Evolutionary conservation across 2,329 filamentous ascomycete genomes (phyloP).

Genomic region (Pseudogymnoascus sp.): DNA sequence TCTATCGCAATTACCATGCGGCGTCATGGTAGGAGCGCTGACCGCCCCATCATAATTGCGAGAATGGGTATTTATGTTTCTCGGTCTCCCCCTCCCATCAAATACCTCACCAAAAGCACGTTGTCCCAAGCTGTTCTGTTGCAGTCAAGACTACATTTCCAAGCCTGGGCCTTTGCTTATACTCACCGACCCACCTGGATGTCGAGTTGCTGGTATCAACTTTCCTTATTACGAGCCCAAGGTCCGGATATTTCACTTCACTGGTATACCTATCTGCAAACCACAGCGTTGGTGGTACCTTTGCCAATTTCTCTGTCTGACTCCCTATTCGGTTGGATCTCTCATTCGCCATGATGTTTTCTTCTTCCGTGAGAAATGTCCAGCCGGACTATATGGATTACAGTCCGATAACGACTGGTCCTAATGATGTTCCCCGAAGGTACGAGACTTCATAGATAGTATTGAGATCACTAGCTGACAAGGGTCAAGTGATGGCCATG

Average conservation of each 20-base stretch:
- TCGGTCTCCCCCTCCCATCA: not conserved
- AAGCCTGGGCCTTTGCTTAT: not conserved
- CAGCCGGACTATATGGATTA: slow-evolving; percentile 25
- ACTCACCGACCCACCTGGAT: slow-evolving; percentile 1
- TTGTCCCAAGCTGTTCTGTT: not conserved
- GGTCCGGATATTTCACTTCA: slow-evolving; percentile 1
- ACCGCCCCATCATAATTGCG: not conserved
- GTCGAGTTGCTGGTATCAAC: slow-evolving; percentile 7
- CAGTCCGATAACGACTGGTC: slow-evolving; percentile 17
- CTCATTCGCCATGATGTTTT: slow-evolving; percentile 8
- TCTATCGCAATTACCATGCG: slow-evolving; percentile 4
- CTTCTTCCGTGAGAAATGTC: slow-evolving; percentile 19
- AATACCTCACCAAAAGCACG: slow-evolving; percentile 1
- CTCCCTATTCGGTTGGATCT: slow-evolving; percentile 6
- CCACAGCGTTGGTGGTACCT: slow-evolving; percentile 5
- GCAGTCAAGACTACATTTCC: not conserved
- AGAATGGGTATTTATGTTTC: slow-evolving; percentile 9
- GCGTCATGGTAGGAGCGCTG: slow-evolving; percentile 3
- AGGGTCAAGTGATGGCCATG: slow-evolving; percentile 20
- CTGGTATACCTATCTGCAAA: slow-evolving; percentile 6
- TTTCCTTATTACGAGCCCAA: slow-evolving; percentile 9
- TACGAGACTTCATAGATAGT: slow-evolving; percentile 18
- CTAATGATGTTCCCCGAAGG: slow-evolving; percentile 25
- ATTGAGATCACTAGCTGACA: slow-evolving; percentile 19
- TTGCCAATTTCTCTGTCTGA: slow-evolving; percentile 3